These are phyloP conservation scores for Suillus weaverae DNA, from an alignment of 768 basidiomycete genomes.

Conservation along the genomic window DNA sequence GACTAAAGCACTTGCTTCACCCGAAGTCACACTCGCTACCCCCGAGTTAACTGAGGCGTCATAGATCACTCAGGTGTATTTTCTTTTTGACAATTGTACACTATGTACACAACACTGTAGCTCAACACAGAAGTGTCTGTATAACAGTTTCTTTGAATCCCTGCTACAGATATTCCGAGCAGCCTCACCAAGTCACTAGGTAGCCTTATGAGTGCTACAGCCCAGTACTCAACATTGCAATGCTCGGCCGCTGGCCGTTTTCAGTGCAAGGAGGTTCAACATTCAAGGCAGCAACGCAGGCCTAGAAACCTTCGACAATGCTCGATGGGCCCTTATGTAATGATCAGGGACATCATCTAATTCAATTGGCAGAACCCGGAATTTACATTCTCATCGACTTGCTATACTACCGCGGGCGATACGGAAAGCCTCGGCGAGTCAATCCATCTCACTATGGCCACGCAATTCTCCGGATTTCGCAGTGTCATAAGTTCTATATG, in stretches of 20 bases:
- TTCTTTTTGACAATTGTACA: background rate
- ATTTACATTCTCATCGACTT: conserved; percentile 20
- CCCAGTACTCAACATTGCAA: background rate
- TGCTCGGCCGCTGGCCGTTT: background rate
- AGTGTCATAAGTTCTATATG: conserved; percentile 25
- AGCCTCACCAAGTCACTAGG: background rate
- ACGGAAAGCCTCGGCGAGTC: conserved; percentile 15
- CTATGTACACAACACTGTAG: background rate
- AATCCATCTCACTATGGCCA: conserved; percentile 20
- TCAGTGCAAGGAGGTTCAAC: background rate
- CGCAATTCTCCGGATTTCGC: conserved; percentile 20
- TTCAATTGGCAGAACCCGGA: background rate
- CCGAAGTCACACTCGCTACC: background rate
- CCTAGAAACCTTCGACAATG: conserved; percentile 8
- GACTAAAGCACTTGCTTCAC: background rate
- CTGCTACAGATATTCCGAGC: background rate
- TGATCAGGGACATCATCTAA: conserved; percentile 4
- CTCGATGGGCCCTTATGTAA: background rate
- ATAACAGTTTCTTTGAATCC: background rate
- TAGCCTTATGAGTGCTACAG: background rate
- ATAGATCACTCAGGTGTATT: background rate
- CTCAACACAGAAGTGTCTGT: background rate
- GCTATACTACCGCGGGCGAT: conserved; percentile 22
- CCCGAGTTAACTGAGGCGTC: background rate
- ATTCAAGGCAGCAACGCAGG: background rate